Conservation (phyloP, 306 rosid species). For the Alnus glutinosa region DNA sequence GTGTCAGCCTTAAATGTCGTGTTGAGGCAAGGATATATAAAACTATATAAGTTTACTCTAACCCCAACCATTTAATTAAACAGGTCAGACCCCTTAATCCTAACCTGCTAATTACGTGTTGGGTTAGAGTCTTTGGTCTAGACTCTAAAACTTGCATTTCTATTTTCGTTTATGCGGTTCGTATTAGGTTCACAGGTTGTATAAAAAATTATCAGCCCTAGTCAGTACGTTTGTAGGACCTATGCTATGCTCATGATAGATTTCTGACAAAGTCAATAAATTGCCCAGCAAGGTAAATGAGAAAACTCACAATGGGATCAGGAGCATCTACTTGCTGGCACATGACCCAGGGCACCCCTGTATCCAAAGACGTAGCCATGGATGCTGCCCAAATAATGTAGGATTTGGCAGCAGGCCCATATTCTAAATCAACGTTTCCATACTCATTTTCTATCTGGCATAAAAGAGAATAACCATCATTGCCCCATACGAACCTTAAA, state of each 20-base stretch:
- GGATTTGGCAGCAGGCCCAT: constrained; percentile 70
- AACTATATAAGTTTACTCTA: too few relatives aligned
- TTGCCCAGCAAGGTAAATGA: not conserved
- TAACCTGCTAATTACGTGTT: too few relatives aligned
- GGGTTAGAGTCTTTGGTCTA: too few relatives aligned
- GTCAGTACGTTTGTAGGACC: not conserved
- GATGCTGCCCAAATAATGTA: constrained; percentile 86
- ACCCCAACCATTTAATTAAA: too few relatives aligned
- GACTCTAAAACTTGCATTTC: too few relatives aligned
- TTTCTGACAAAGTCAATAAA: not conserved
- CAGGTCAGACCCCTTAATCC: too few relatives aligned
- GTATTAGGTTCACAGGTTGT: too few relatives aligned
- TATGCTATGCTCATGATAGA: not conserved
- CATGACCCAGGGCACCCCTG: constrained; percentile 99
- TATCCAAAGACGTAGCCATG: constrained; percentile 83
- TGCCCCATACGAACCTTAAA: not conserved
- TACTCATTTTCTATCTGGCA: constrained; percentile 88
- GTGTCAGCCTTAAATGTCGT: too few relatives aligned
- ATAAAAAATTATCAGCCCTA: too few relatives aligned
- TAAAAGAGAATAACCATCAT: not conserved
- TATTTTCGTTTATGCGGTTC: too few relatives aligned
- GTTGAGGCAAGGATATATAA: too few relatives aligned
- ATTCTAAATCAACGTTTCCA: constrained; percentile 51
- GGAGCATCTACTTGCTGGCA: constrained; percentile 92
- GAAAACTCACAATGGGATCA: constrained; percentile 76